phyloP scores from a whole-genome alignment of 768 basidiomycete species.

The Tricholoma saponaceum region DNA sequence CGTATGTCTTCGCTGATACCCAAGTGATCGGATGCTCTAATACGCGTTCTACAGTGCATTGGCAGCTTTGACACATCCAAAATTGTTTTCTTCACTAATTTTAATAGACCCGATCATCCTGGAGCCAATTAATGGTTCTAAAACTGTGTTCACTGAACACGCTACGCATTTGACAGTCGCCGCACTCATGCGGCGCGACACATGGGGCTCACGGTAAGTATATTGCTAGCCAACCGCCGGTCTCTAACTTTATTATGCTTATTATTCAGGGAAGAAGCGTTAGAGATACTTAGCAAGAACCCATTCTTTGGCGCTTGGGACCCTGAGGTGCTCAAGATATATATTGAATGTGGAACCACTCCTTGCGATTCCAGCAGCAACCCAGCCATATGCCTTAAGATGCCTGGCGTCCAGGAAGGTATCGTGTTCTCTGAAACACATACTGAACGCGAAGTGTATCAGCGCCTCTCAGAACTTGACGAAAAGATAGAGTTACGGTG shows the following conservation, averaged over 20 bases:
- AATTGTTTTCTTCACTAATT: slow-evolving; percentile 66
- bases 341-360: slow-evolving; percentile 57
- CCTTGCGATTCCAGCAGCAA: slow-evolving; percentile 23
- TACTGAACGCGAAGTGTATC: slow-evolving; percentile 38
- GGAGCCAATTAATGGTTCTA: slow-evolving; percentile 12
- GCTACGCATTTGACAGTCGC: slow-evolving; percentile 27
- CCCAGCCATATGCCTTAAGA: slow-evolving; percentile 57
- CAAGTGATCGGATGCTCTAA: not conserved
- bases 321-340: slow-evolving; percentile 52
- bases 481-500: slow-evolving; percentile 48
- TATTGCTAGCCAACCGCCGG: not conserved
- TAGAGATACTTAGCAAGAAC: slow-evolving; percentile 38
- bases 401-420: slow-evolving; percentile 61
- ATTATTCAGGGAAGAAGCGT: slow-evolving; percentile 54
- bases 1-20: slow-evolving; percentile 44
- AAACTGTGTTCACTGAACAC: not conserved
- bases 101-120: slow-evolving; percentile 78
- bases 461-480: slow-evolving; percentile 38
- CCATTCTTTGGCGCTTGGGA: slow-evolving; percentile 77
- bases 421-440: slow-evolving; percentile 51
- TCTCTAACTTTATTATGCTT: not conserved
- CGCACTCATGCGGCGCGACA: slow-evolving; percentile 54
- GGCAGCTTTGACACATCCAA: slow-evolving; percentile 59
- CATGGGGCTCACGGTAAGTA: slow-evolving; percentile 59
- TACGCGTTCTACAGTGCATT: slow-evolving; percentile 39